These are phyloP conservation scores for Epichloe festucae DNA, from an alignment of 2,329 filamentous ascomycete species.

Conservation along the genomic window DNA sequence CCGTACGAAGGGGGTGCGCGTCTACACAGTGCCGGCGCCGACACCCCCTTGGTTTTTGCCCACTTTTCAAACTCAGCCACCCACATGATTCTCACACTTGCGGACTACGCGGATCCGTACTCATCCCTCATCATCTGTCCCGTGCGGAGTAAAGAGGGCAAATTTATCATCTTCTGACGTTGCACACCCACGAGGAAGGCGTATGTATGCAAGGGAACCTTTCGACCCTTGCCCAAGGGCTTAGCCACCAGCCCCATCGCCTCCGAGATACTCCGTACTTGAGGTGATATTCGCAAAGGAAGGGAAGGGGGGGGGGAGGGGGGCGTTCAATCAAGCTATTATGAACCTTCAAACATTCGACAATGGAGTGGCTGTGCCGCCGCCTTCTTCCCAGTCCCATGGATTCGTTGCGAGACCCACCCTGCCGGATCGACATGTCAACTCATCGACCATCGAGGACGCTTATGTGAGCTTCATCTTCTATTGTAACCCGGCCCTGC, in stretches of 20 bases:
- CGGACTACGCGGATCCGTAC: background rate
- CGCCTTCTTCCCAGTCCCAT: background rate
- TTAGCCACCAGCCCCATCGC: background rate
- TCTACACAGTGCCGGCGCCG: background rate
- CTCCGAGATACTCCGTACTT: background rate
- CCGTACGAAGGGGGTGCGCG: no score
- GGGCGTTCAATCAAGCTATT: background rate
- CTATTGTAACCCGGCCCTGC: slow-evolving; percentile 76
- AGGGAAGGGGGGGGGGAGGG: background rate
- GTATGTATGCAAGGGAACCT: background rate
- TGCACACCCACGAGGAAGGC: background rate
- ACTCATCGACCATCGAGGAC: slow-evolving; percentile 60
- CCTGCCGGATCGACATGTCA: slow-evolving; percentile 56
- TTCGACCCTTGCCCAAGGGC: background rate
- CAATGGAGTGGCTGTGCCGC: background rate
- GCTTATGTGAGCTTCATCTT: slow-evolving; percentile 77
- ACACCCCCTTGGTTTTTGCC: background rate
- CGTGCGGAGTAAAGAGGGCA: background rate
- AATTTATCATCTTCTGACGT: background rate
- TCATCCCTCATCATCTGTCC: background rate
- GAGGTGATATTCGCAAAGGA: background rate
- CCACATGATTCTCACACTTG: background rate
- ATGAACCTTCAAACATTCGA: background rate
- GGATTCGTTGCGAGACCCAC: slow-evolving; percentile 12
- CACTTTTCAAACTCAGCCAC: background rate